phyloP scores from a whole-genome alignment of 345 rosid genomes.

The Bretschneidera sinensis region DNA sequence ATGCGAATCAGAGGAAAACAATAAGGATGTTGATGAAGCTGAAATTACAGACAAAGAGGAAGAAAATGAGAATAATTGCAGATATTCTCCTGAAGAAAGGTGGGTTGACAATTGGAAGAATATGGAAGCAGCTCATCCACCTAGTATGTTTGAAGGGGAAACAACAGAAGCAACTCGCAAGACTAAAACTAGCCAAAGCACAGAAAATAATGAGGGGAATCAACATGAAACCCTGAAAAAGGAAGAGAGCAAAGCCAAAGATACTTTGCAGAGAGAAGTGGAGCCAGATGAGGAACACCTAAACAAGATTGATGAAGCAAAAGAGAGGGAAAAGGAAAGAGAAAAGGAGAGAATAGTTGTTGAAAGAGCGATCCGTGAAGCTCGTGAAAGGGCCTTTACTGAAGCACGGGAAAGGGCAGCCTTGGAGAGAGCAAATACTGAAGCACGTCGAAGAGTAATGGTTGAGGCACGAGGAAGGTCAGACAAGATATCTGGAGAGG shows the following conservation, averaged over 20 bases:
- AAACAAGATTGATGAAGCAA: constrained; percentile 46
- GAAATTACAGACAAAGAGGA: constrained; percentile 22
- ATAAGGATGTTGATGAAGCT: constrained; percentile 28
- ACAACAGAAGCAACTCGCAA: constrained; percentile 20
- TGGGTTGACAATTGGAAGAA: constrained; percentile 20
- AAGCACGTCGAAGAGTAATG: constrained; percentile 58
- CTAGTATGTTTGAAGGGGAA: constrained; percentile 29
- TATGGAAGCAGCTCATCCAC: constrained; percentile 25
- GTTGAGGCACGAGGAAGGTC: constrained; percentile 88
- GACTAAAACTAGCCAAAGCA: constrained; percentile 11
- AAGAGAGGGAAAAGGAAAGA: constrained; percentile 46
- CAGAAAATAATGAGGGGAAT: constrained; percentile 17
- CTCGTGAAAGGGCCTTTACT: constrained; percentile 88
- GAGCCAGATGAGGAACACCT: constrained; percentile 30
- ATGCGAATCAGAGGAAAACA: constrained; percentile 33
- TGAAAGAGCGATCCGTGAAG: constrained; percentile 91
- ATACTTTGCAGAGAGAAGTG: constrained; percentile 29
- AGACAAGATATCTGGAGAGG: constrained; percentile 91
- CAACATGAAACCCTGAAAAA: too few relatives aligned
- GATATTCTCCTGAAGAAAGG: constrained; percentile 29
- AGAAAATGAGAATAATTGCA: constrained; percentile 19
- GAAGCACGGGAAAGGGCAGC: constrained; percentile 70
- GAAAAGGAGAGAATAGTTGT: constrained; percentile 78
- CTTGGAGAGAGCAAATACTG: constrained; percentile 53
- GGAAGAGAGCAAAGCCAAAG: constrained; percentile 34